A percentile compares a stretch with the other conserved stretches of the same genome.
phyloP scores from a whole-genome alignment of 2,329 filamentous ascomycete species.

The Parastagonospora nodorum region DNA sequence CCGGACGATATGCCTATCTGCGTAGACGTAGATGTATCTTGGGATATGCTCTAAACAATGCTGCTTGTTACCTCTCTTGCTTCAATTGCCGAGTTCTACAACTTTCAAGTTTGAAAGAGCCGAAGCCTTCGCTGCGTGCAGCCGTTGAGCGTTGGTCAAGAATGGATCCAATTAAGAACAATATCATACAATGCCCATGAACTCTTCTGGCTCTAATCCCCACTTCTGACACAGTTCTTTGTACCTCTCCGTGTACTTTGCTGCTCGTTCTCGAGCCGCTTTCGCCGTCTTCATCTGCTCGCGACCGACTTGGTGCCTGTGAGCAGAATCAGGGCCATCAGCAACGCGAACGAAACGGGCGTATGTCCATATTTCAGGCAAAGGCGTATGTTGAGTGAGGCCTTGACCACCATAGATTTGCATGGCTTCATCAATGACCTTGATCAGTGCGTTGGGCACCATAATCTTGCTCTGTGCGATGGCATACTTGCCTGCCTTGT shows the following conservation, averaged over 20 bases:
- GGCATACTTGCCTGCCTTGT: conserved; percentile 48
- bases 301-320: conserved; percentile 50
- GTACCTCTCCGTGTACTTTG: conserved; percentile 42
- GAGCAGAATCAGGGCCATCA: conserved; percentile 50
- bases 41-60: no score
- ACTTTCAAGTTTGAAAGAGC: neutral
- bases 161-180: no score
- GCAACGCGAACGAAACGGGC: conserved; percentile 50
- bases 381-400: conserved; percentile 49
- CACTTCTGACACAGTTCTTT: conserved; percentile 44
- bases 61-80: no score
- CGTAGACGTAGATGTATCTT: no score
- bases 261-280: conserved; percentile 40
- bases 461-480: conserved; percentile 52
- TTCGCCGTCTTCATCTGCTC: conserved; percentile 51
- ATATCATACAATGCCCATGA: conserved; percentile 32
- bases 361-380: conserved; percentile 52
- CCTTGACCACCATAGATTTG: conserved; percentile 51
- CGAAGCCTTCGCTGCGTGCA: no score
- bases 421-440: conserved; percentile 52
- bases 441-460: conserved; percentile 47
- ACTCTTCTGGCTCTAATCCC: conserved; percentile 35
- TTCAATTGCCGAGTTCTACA: no score
- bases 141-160: no score
- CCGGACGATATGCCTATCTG: no score